Evolutionary conservation across 768 basidiomycete genomes (phyloP), one percentile per base, ranked within the genome.

Genomic region (Albatrellus ellisii): DNA sequence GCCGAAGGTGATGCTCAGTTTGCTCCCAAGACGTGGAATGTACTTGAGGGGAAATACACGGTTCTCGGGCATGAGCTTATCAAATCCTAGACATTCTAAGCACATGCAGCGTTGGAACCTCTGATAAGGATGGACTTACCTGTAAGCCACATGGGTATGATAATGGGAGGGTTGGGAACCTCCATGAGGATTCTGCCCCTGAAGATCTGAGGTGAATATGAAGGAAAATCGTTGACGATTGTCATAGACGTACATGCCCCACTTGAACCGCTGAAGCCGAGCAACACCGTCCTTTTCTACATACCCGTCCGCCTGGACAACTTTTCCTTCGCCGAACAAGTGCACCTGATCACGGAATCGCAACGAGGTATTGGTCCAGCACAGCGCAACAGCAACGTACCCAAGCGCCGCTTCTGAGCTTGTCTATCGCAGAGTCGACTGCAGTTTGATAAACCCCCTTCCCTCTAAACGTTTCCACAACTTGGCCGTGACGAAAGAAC

Each of bases 71-170:
- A 98, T 92, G 14, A 95, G 64, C 48, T 75, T 67, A 54, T 98
- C 86, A 50, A 92, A 95, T 3, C 79, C 79, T 80, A 3, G 6
- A 15, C n/a, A 12, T 29, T 29, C 28, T n/a, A 29, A 26, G 10
- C 14, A 31, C 11, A n/a, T n/a, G n/a, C n/a, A n/a, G n/a, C n/a
- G n/a, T n/a, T n/a, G n/a, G n/a, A n/a, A n/a, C n/a, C n/a, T n/a
- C n/a, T n/a, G n/a, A n/a, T n/a, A n/a, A 7, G 25, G 7, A 12
- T 6, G 33, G 11, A 44, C 64, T n/a, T 39, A 72, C 81, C 79
- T n/a, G 83, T 80, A 10, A 97, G 65, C 89, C 89, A 98, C 71
- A 95, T 85, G 2, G 92, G 92, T 47, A 98, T 79, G 44, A 95
- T 75, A 17, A 77, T 59, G 2, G 92, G 92, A 33, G 75, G 69